Conservation (phyloP, 2,329 filamentous ascomycete genomes). For the Pseudopyricularia javanii region DNA sequence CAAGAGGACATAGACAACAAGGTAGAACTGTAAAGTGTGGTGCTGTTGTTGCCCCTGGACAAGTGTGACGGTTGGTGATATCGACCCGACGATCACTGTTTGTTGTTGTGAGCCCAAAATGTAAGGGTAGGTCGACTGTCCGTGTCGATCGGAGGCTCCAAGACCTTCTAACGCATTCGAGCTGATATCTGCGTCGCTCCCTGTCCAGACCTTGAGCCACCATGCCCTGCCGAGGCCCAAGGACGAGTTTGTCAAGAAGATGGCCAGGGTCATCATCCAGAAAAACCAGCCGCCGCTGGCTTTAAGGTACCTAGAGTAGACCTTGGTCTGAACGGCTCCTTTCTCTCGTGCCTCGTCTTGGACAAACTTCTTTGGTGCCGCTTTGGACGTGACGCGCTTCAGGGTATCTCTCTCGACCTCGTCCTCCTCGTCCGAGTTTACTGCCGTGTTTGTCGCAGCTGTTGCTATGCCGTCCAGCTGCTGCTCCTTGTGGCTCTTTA, state of each 20-base stretch:
- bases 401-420: conserved; percentile 26
- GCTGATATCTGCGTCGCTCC: conserved; percentile 20
- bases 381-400: conserved; percentile 37
- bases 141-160: not conserved
- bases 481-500: conserved; percentile 42
- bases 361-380: conserved; percentile 54
- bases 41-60: conserved; percentile 13
- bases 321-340: conserved; percentile 52
- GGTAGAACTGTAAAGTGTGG: conserved; percentile 45
- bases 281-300: conserved; percentile 51
- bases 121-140: conserved; percentile 19
- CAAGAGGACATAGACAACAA: conserved; percentile 54
- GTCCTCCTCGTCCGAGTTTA: conserved; percentile 37
- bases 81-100: not conserved
- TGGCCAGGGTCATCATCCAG: conserved; percentile 40
- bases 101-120: conserved; percentile 24
- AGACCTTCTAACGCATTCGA: conserved; percentile 8
- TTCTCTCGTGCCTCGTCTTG: conserved; percentile 63
- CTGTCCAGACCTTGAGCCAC: conserved; percentile 55
- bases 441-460: conserved; percentile 27
- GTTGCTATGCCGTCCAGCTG: conserved; percentile 33
- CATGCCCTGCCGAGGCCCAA: conserved; percentile 43
- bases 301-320: conserved; percentile 58
- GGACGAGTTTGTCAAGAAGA: conserved; percentile 42
- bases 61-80: not conserved